These are phyloP conservation scores for Mycena sanguinolenta DNA, from an alignment of 768 basidiomycete genomes.

Conservation along the genomic window DNA sequence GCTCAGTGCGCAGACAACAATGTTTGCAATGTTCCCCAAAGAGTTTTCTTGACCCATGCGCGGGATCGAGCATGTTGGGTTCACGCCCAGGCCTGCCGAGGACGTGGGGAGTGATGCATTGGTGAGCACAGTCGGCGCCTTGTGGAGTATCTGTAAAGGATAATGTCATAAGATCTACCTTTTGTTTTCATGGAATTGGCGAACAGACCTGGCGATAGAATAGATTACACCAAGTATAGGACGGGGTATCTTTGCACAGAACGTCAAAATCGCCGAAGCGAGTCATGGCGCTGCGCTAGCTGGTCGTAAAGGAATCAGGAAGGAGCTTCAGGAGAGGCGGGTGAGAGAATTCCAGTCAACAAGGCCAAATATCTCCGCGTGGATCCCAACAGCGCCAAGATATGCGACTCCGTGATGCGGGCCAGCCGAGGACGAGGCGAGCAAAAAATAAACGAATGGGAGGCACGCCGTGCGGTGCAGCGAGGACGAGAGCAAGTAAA, in stretches of 20 bases:
- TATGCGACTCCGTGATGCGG: neutral
- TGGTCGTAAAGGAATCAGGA: conserved; percentile 22
- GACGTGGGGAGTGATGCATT: conserved; percentile 56
- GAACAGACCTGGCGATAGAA: conserved; percentile 86
- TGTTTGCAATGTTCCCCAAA: conserved; percentile 89
- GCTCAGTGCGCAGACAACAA: conserved; percentile 83
- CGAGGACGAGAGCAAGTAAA: neutral
- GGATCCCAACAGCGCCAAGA: conserved; percentile 1
- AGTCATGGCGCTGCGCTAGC: conserved; percentile 51
- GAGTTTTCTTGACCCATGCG: conserved; percentile 68
- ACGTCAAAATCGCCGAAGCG: conserved; percentile 81
- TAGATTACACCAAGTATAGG: conserved; percentile 94
- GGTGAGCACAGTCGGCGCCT: conserved; percentile 47
- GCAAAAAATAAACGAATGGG: conserved; percentile 8
- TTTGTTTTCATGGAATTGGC: conserved; percentile 16
- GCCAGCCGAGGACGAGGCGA: conserved; percentile 16
- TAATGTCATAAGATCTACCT: conserved; percentile 41
- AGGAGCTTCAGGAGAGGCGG: conserved; percentile 9
- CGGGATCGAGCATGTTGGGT: conserved; percentile 84
- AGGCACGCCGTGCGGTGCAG: conserved; percentile 8
- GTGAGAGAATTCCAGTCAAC: conserved; percentile 18
- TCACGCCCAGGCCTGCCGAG: conserved; percentile 85
- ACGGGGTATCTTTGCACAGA: conserved; percentile 77
- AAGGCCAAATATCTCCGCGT: conserved; percentile 17
- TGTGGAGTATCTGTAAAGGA: conserved; percentile 53